Conservation (phyloP, 352 stramenopile genomes). For the Phytopythium delawarense region DNA sequence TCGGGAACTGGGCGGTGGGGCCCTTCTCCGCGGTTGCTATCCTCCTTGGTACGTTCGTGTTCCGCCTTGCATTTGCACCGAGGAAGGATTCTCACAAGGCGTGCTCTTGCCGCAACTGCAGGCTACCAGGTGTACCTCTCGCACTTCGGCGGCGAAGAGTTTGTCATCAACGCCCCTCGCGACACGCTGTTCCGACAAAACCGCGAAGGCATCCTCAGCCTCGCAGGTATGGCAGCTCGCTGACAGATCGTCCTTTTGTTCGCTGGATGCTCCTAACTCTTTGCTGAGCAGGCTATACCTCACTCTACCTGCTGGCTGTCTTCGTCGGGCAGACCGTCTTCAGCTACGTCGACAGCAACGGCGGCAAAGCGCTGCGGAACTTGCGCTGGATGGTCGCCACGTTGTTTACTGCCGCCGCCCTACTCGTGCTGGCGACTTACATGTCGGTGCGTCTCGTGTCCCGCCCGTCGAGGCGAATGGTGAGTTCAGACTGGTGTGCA, state of each 20-base stretch:
- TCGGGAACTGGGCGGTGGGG: slow-evolving; percentile 43
- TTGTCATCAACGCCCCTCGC: slow-evolving; percentile 68
- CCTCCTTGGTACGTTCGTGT: slow-evolving; percentile 25
- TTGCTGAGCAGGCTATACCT: slow-evolving; percentile 79
- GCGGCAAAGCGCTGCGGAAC: slow-evolving; percentile 53
- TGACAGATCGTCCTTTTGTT: not conserved
- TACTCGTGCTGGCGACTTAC: slow-evolving; percentile 55
- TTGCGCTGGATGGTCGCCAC: slow-evolving; percentile 52
- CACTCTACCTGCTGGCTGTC: slow-evolving; percentile 83
- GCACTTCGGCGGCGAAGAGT: slow-evolving; percentile 62
- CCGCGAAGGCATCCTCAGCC: slow-evolving; percentile 93
- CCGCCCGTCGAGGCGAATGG: slow-evolving; percentile 70
- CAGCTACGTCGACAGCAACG: slow-evolving; percentile 55
- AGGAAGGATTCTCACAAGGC: slow-evolving; percentile 7
- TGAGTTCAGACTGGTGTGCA: slow-evolving; percentile 9
- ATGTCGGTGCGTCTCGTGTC: slow-evolving; percentile 50
- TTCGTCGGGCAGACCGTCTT: slow-evolving; percentile 63
- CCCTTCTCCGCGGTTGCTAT: slow-evolving; percentile 39
- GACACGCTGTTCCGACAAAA: slow-evolving; percentile 89
- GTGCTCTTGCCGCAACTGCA: slow-evolving; percentile 12
- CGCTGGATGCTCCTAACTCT: not conserved
- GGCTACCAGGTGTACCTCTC: slow-evolving; percentile 84
- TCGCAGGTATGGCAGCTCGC: slow-evolving; percentile 45
- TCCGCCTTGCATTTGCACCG: not conserved
- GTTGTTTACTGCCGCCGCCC: slow-evolving; percentile 31